Evolutionary conservation across 768 basidiomycete species (phyloP).

Genomic region (Hygrophoropsis aurantiaca): DNA sequence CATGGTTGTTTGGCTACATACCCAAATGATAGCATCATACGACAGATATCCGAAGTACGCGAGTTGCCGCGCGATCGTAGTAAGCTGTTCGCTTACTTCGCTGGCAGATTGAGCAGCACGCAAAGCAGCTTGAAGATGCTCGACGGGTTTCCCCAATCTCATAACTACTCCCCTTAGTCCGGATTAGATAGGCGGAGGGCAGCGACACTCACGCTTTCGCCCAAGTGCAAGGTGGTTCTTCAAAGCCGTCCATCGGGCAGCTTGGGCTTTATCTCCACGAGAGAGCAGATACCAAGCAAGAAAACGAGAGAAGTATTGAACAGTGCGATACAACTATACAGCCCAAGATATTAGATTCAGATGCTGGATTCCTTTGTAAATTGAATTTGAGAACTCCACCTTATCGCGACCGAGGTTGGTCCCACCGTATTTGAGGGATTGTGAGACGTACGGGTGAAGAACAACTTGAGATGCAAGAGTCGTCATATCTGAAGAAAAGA

Average conservation of each 20-base stretch:
- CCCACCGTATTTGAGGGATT: conserved; percentile 70
- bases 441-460: conserved; percentile 80
- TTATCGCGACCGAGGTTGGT: conserved; percentile 93
- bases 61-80: conserved; percentile 80
- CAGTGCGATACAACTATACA: conserved; percentile 75
- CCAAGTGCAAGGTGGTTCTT: conserved; percentile 83
- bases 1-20: conserved; percentile 34
- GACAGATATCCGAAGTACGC: conserved; percentile 86
- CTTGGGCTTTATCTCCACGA: conserved; percentile 68
- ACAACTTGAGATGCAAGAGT: conserved; percentile 71
- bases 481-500: conserved; percentile 19
- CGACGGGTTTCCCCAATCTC: conserved; percentile 90
- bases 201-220: conserved; percentile 65
- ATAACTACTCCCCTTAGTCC: conserved; percentile 55
- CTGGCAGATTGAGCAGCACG: conserved; percentile 58
- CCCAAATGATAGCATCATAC: conserved; percentile 86
- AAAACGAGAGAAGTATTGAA: conserved; percentile 91
- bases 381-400: conserved; percentile 45
- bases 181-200: conserved; percentile 19
- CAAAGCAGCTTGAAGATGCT: conserved; percentile 89
- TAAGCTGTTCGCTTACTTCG: conserved; percentile 68
- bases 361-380: neutral
- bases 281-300: conserved; percentile 79
- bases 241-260: conserved; percentile 77
- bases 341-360: neutral